Base-by-base conservation (phyloP, 805 yeast genomes). In the Kazachstania bromeliacearum region DNA sequence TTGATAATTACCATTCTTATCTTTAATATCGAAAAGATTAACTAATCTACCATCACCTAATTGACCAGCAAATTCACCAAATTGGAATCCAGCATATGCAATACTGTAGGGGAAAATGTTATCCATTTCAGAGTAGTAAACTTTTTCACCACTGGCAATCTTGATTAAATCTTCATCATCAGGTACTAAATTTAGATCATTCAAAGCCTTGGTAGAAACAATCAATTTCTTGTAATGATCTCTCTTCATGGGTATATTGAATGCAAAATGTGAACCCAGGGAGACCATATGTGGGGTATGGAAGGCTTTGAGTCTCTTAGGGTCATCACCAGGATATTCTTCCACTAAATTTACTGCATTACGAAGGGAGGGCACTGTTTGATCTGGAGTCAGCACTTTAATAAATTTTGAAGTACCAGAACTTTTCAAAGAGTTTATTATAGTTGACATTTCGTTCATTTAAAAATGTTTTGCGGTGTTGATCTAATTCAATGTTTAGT, bases 1-100 rank as follows among this genome's bases (percentile, higher is more conserved):
- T 28, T 58, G 57, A 29, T 20, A 33, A 2, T 31, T 38, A 4
- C 47, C 44, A 7, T 37, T 28, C 44, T 79, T 89, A 45, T 73
- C 76, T 5, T 68, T 66, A 0, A 80, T 60, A 44, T 83, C 89
- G 61, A 89, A 88, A 31, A 89, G 61, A 50, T 82, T 85, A 5
- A 79, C 71, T 2, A 85, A 96, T 41, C 98, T 65, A 1, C 98
- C 98, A 57, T 89, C 98, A 5, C 98, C 98, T 42, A 89, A 63
- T 57, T 92, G 98, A 2, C 97, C 97, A 0, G 96, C 96, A 74
- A 89, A 89, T 45, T 74, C 75, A 3, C 98, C 97, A 64, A 92
- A 89, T 53, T 89, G 98, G 69, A 80, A 85, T 1, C 98, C 98
- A 2, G 97, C 95, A 58, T 89, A 89, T 0, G 89, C 84, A 57